Conservation (phyloP, 2,329 filamentous ascomycete genomes). For the Verticillium albo-atrum region DNA sequence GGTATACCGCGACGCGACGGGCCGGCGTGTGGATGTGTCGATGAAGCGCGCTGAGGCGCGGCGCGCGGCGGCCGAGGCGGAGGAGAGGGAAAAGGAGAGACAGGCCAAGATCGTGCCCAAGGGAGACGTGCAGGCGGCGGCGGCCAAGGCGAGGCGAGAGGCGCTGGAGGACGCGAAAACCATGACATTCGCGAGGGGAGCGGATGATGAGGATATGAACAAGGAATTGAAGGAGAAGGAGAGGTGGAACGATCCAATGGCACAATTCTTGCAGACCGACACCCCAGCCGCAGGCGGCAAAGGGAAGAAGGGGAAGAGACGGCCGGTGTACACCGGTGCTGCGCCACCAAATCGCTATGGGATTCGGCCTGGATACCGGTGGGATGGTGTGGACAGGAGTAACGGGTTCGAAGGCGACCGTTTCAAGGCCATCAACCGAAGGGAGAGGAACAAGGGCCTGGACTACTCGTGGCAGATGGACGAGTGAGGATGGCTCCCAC, state of each 20-base stretch:
- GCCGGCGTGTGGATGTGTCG: slow-evolving; percentile 86
- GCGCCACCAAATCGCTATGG: slow-evolving; percentile 90
- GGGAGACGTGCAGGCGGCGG: slow-evolving; percentile 78
- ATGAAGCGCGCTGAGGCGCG: slow-evolving; percentile 86
- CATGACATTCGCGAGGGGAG: slow-evolving; percentile 72
- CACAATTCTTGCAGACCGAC: slow-evolving; percentile 59
- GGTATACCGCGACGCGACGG: slow-evolving; percentile 92
- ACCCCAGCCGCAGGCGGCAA: slow-evolving; percentile 12
- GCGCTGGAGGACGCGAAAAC: slow-evolving; percentile 74
- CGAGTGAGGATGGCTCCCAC: slow-evolving; percentile 51
- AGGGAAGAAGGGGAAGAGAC: slow-evolving; percentile 28
- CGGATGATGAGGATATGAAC: slow-evolving; percentile 87
- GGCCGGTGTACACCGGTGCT: slow-evolving; percentile 71
- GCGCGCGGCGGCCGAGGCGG: slow-evolving; percentile 58
- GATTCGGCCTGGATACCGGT: slow-evolving; percentile 85
- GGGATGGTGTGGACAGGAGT: slow-evolving; percentile 93
- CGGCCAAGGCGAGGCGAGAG: slow-evolving; percentile 60
- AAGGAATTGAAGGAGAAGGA: slow-evolving; percentile 69
- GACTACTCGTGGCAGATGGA: slow-evolving; percentile 98
- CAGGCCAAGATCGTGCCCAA: slow-evolving; percentile 67
- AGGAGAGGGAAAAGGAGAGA: slow-evolving; percentile 61
- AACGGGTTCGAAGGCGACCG: slow-evolving; percentile 93
- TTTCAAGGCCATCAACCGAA: slow-evolving; percentile 81
- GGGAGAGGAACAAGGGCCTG: slow-evolving; percentile 70
- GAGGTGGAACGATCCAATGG: slow-evolving; percentile 94